Conservation (phyloP, 2,329 filamentous ascomycete species). For the Sarocladiaceae sp. region DNA sequence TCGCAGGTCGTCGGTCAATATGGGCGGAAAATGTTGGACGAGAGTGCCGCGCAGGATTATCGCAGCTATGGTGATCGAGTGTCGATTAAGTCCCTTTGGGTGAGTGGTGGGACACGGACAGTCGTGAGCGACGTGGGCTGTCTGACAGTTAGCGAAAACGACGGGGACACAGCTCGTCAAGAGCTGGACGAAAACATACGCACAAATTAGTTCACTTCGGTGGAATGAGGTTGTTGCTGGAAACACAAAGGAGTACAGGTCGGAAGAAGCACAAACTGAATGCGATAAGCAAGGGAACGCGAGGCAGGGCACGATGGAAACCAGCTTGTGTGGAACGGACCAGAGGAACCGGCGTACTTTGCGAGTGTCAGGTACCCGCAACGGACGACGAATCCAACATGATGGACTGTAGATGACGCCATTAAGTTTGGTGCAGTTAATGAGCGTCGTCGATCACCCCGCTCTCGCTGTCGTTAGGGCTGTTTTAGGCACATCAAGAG, state of each 20-base stretch:
- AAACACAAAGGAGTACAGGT: not conserved
- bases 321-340: not conserved
- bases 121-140: not conserved
- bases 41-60: too few relatives aligned
- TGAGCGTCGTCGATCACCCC: slow-evolving; percentile 4
- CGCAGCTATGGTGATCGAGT: not conserved
- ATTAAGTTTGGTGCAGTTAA: slow-evolving; percentile 4
- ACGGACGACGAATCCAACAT: not conserved
- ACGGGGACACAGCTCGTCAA: not conserved
- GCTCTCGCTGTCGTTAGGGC: not conserved
- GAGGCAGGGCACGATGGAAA: not conserved
- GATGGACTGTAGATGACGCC: slow-evolving; percentile 3
- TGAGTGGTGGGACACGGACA: not conserved
- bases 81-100: not conserved
- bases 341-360: not conserved
- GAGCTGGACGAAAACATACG: too few relatives aligned
- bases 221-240: too few relatives aligned
- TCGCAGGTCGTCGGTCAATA: not conserved
- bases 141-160: not conserved
- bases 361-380: not conserved
- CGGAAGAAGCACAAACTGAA: not conserved
- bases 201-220: too few relatives aligned
- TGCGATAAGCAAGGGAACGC: not conserved
- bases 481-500: not conserved
- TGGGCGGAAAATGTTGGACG: not conserved